Evolutionary conservation across 148 eudicot species (phyloP).

Genomic region (Fagopyrum esculentum): DNA sequence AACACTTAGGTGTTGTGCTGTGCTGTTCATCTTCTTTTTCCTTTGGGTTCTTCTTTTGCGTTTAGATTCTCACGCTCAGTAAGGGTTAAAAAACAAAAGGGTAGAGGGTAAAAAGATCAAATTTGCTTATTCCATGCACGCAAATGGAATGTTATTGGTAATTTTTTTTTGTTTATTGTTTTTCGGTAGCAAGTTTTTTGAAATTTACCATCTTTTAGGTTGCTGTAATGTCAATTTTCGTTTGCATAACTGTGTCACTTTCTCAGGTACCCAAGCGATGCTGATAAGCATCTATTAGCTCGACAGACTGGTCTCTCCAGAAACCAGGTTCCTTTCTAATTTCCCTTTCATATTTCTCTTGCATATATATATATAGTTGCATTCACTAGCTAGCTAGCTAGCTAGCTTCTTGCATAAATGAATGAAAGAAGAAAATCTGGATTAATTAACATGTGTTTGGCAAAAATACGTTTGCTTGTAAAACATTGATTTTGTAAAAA

Average conservation of each 20-base stretch:
- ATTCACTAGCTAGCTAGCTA: neutral
- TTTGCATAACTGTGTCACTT: constrained; percentile 19
- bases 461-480: no score
- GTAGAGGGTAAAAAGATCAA: neutral
- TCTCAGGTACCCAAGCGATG: constrained; percentile 97
- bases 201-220: neutral
- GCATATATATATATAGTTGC: neutral
- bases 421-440: neutral
- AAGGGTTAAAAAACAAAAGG: constrained; percentile 10
- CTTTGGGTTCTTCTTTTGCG: neutral
- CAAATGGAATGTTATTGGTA: neutral
- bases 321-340: constrained; percentile 49
- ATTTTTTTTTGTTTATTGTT: neutral
- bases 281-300: constrained; percentile 80
- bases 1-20: constrained; percentile 17
- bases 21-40: constrained; percentile 18
- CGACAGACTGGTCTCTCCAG: constrained; percentile 90
- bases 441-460: no score
- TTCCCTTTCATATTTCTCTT: constrained; percentile 11
- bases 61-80: constrained; percentile 48
- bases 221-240: neutral
- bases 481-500: no score
- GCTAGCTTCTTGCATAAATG: neutral
- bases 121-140: neutral
- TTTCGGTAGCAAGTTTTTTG: neutral